phyloP scores from a whole-genome alignment of 140 eudicot genomes.

The Senecio squalidus region DNA sequence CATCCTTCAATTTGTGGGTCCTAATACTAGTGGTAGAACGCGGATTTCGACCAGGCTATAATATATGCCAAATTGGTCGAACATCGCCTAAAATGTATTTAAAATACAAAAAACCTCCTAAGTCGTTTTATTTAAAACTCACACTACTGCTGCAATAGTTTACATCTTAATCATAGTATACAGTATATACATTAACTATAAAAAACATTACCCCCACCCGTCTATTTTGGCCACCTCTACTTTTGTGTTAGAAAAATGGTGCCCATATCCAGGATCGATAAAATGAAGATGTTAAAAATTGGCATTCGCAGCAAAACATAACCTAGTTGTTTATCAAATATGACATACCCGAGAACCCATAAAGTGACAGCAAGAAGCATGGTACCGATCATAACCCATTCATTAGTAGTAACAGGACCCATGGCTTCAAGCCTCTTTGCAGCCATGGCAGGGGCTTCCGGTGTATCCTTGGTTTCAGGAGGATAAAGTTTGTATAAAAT shows the following conservation, averaged over 20 bases:
- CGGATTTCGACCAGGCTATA: background rate
- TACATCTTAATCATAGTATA: too few relatives aligned
- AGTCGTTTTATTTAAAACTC: background rate
- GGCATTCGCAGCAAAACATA: too few relatives aligned
- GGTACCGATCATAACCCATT: slow-evolving; percentile 85
- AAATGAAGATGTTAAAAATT: too few relatives aligned
- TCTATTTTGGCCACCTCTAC: background rate
- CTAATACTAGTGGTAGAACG: background rate
- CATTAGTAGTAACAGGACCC: slow-evolving; percentile 87
- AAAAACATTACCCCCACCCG: too few relatives aligned
- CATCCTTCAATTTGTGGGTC: slow-evolving; percentile 4
- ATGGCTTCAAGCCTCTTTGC: slow-evolving; percentile 60
- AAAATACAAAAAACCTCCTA: background rate
- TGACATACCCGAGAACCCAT: slow-evolving; percentile 82
- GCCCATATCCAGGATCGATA: too few relatives aligned
- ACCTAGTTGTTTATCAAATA: slow-evolving; percentile 5
- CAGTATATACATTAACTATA: too few relatives aligned
- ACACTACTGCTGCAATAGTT: too few relatives aligned
- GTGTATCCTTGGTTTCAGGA: slow-evolving; percentile 86
- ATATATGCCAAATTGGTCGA: background rate
- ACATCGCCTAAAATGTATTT: background rate
- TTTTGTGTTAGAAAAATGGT: too few relatives aligned
- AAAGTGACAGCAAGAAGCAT: slow-evolving; percentile 89
- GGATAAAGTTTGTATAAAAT: slow-evolving; percentile 77
- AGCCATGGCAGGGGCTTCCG: slow-evolving; percentile 93